Conservation (phyloP, 495 filamentous ascomycete species). For the Diplogelasinospora grovesii region DNA sequence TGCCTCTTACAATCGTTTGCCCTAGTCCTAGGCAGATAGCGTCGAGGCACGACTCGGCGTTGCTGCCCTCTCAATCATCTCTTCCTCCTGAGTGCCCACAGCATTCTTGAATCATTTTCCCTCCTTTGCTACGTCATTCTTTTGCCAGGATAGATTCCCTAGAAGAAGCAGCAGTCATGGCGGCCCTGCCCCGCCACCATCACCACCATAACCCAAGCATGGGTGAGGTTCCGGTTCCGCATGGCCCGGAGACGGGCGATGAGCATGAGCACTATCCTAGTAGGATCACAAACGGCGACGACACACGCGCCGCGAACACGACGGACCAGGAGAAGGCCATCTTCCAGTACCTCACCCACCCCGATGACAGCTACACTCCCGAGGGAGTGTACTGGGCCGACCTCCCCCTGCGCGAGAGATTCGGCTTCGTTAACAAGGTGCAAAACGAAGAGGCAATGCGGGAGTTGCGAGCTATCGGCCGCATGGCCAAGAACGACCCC, state of each 20-base stretch:
- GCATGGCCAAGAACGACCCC: conserved; percentile 75
- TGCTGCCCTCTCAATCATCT: too few species aligned
- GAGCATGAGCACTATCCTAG: conserved; percentile 36
- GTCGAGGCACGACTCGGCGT: too few species aligned
- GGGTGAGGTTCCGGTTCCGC: conserved; percentile 42
- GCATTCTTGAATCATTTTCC: background rate
- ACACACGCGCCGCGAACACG: conserved; percentile 26
- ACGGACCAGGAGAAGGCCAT: conserved; percentile 59
- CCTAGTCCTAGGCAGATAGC: too few species aligned
- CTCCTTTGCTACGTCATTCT: background rate
- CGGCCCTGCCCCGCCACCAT: conserved; percentile 31
- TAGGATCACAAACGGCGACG: too few species aligned
- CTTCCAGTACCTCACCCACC: conserved; percentile 66
- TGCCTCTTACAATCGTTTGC: too few species aligned
- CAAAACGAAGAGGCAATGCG: conserved; percentile 56
- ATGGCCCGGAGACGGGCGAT: conserved; percentile 39
- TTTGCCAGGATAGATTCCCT: background rate
- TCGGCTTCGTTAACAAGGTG: conserved; percentile 64
- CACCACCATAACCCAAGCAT: conserved; percentile 34
- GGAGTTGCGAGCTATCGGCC: conserved; percentile 61
- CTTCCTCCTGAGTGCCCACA: too few species aligned
- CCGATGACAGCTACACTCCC: conserved; percentile 72
- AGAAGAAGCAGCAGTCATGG: conserved; percentile 10
- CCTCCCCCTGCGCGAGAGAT: conserved; percentile 55
- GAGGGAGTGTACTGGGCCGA: conserved; percentile 91